Conservation (phyloP, 306 rosid species). For the Sesbania bispinosa region DNA sequence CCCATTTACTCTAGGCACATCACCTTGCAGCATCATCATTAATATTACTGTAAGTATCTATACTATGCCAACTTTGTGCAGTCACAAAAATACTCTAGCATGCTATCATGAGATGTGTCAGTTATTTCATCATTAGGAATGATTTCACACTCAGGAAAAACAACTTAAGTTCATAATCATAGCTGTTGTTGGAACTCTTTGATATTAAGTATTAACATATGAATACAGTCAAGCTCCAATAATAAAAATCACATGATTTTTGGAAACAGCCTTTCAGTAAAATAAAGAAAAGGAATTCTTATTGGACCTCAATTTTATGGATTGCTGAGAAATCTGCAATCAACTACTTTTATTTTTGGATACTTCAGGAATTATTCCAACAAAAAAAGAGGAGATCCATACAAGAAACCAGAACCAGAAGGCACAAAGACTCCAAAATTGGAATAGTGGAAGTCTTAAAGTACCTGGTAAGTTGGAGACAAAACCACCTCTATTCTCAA, state of each 20-base stretch:
- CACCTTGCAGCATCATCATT: constrained; percentile 48
- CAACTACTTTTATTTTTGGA: neutral
- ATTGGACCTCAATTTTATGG: neutral
- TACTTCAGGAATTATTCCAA: constrained; percentile 3
- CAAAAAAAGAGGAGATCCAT: neutral
- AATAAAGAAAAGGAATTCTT: neutral
- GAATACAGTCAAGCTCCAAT: neutral
- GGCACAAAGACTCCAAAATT: neutral
- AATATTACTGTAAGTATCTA: constrained; percentile 15
- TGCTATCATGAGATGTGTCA: neutral
- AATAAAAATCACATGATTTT: too few species aligned
- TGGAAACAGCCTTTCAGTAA: neutral
- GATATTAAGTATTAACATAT: neutral
- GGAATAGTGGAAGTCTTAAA: constrained; percentile 3
- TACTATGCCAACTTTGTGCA: neutral
- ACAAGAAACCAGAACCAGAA: constrained; percentile 7
- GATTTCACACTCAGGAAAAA: neutral
- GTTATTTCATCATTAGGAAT: neutral
- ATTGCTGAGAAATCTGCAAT: neutral
- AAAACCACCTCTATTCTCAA: constrained; percentile 89
- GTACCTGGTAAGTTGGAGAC: constrained; percentile 98
- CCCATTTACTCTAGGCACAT: constrained; percentile 92
- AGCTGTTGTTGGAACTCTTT: neutral
- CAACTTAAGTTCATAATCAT: neutral
- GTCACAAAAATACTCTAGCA: neutral